A percentile compares a stretch with the other conserved stretches of the same genome.
phyloP scores from a whole-genome alignment of 2,329 filamentous ascomycete genomes.

The Claviceps arundinis region DNA sequence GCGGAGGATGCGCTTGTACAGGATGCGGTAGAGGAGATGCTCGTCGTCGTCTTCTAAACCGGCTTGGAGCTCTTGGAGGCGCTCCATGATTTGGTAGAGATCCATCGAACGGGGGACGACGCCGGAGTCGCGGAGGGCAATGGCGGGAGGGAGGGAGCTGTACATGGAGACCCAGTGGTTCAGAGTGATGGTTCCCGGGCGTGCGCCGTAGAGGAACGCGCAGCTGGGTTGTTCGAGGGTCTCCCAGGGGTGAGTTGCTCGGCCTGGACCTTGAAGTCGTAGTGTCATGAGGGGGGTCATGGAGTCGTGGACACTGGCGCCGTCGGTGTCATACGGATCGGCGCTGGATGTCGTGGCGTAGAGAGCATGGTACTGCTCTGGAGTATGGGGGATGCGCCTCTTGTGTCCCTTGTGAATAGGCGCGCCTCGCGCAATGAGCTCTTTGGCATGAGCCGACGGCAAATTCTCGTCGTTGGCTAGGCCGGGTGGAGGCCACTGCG shows the following conservation, averaged over 20 bases:
- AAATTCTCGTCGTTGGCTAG: constrained; percentile 36
- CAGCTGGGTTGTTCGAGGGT: constrained; percentile 64
- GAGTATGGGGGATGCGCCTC: constrained; percentile 38
- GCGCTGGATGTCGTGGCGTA: constrained; percentile 38
- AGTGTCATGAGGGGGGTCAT: constrained; percentile 48
- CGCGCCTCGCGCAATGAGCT: constrained; percentile 44
- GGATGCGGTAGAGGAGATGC: constrained; percentile 44
- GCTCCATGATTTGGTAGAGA: constrained; percentile 42
- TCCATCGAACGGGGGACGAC: constrained; percentile 47
- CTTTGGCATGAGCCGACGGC: constrained; percentile 38
- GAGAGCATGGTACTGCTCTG: constrained; percentile 41
- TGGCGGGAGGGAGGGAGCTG: constrained; percentile 40
- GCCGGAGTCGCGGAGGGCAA: constrained; percentile 45
- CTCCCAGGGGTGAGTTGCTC: constrained; percentile 46
- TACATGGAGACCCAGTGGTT: constrained; percentile 54
- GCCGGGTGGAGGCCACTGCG: constrained; percentile 43
- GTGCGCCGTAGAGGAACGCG: constrained; percentile 51
- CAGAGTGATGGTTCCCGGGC: constrained; percentile 57
- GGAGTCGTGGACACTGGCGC: constrained; percentile 35
- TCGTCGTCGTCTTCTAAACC: constrained; percentile 44
- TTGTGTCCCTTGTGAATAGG: constrained; percentile 43
- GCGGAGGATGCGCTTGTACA: constrained; percentile 56
- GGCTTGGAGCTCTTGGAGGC: constrained; percentile 43
- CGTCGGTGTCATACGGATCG: constrained; percentile 30
- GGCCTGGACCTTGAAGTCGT: constrained; percentile 28